A percentile compares a stretch with the other conserved stretches of the same genome.
phyloP scores from a whole-genome alignment of 352 stramenopile species.

The Pythium folliculosum region DNA sequence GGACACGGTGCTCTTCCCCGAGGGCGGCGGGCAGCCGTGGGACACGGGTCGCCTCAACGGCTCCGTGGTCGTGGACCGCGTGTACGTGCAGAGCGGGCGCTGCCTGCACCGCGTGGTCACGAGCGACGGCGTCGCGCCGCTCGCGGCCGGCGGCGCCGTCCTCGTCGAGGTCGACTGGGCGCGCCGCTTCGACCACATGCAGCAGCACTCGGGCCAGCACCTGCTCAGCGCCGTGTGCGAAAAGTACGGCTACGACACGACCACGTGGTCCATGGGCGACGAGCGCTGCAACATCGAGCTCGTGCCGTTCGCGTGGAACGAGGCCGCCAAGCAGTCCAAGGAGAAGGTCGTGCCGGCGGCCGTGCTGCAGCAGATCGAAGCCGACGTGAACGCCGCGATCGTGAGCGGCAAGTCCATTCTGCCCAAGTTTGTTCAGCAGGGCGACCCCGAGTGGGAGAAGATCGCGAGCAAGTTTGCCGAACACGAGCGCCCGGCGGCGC shows the following conservation, averaged over 20 bases:
- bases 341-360: constrained; percentile 45
- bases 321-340: constrained; percentile 32
- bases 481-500: constrained; percentile 54
- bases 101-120: constrained; percentile 60
- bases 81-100: constrained; percentile 65
- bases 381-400: constrained; percentile 78
- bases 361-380: constrained; percentile 60
- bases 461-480: constrained; percentile 63
- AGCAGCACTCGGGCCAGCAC: constrained; percentile 90
- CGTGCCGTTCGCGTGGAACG: constrained; percentile 44
- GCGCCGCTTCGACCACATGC: constrained; percentile 87
- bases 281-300: constrained; percentile 83
- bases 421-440: constrained; percentile 54
- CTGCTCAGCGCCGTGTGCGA: constrained; percentile 85
- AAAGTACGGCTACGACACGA: constrained; percentile 70
- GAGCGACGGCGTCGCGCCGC: constrained; percentile 27
- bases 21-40: constrained; percentile 86
- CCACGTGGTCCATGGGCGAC: constrained; percentile 75
- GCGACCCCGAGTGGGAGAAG: constrained; percentile 55
- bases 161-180: constrained; percentile 67
- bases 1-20: constrained; percentile 85
- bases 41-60: constrained; percentile 69
- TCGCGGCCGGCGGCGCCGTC: constrained; percentile 54
- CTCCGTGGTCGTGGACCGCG: constrained; percentile 44
- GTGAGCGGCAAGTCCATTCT: constrained; percentile 53